Conservation (phyloP, 352 stramenopile genomes). For the Phytopythium mirpurense region DNA sequence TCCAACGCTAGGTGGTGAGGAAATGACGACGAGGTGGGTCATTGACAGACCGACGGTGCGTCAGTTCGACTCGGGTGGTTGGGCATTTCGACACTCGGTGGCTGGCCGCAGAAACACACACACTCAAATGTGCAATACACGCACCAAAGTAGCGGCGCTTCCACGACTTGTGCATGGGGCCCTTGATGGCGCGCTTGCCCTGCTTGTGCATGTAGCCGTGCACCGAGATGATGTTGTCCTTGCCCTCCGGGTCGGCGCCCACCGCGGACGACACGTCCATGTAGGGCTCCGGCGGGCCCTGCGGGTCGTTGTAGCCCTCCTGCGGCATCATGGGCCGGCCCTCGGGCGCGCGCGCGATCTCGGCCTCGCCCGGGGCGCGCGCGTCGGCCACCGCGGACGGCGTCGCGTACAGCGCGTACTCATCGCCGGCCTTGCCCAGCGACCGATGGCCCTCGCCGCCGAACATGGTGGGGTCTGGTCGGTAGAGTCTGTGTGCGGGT, state of each 20-base stretch:
- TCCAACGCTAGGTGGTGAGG: constrained; percentile 37
- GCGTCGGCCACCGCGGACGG: constrained; percentile 31
- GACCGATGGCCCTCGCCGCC: constrained; percentile 37
- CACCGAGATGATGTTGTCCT: constrained; percentile 77
- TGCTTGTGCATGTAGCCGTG: constrained; percentile 81
- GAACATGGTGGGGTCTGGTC: constrained; percentile 29
- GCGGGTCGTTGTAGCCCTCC: constrained; percentile 31
- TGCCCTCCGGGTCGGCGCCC: constrained; percentile 18
- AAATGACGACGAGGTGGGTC: too few species aligned
- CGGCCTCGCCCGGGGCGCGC: constrained; percentile 34
- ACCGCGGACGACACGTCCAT: constrained; percentile 43
- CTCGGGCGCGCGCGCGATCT: constrained; percentile 53
- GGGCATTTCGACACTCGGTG: too few species aligned
- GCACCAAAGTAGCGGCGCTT: constrained; percentile 63
- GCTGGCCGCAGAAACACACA: too few species aligned
- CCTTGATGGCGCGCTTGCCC: constrained; percentile 67
- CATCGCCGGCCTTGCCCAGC: constrained; percentile 25
- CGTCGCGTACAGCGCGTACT: constrained; percentile 67
- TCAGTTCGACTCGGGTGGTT: too few species aligned
- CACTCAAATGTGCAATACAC: background rate
- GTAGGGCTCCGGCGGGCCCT: constrained; percentile 30
- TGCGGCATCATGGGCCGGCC: constrained; percentile 17
- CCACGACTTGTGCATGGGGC: constrained; percentile 68
- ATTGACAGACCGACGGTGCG: too few species aligned
- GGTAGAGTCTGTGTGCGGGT: background rate